Evolutionary conservation across 1,139 yeast genomes (phyloP).

Genomic region (Geotrichum cucujoidarum): DNA sequence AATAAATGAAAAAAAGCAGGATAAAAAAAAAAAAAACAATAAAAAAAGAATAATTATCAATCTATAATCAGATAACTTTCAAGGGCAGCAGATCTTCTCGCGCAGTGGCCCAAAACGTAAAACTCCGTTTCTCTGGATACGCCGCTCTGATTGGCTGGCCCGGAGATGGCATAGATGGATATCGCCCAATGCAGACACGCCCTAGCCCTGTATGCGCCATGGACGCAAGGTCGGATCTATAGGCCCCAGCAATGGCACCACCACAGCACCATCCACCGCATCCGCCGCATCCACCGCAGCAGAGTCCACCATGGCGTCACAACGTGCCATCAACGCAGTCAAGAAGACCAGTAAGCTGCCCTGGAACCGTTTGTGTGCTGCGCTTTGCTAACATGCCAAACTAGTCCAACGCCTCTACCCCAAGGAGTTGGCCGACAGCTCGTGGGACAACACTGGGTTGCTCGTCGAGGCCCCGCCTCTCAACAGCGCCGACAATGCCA

Average conservation of each 20-base stretch:
- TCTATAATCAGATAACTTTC: not conserved
- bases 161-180: not conserved
- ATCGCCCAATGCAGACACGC: not conserved
- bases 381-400: not conserved
- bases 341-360: conserved; percentile 21
- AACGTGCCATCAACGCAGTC: conserved; percentile 23
- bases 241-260: not conserved
- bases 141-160: not conserved
- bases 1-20: too few species aligned
- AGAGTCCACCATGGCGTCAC: conserved; percentile 19
- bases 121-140: too few species aligned
- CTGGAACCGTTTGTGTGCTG: not conserved
- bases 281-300: not conserved
- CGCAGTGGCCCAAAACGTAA: too few species aligned
- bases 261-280: not conserved
- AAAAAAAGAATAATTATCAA: not conserved
- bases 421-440: conserved; percentile 64
- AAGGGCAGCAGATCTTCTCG: too few species aligned
- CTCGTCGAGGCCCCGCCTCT: conserved; percentile 57
- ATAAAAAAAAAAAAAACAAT: not conserved
- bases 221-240: not conserved
- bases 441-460: conserved; percentile 95
- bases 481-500: conserved; percentile 20
- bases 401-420: conserved; percentile 68
- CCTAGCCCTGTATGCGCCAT: not conserved